Conservation (phyloP, 1,284 basidiomycete species). For the Fomitiporia mediterranea region DNA sequence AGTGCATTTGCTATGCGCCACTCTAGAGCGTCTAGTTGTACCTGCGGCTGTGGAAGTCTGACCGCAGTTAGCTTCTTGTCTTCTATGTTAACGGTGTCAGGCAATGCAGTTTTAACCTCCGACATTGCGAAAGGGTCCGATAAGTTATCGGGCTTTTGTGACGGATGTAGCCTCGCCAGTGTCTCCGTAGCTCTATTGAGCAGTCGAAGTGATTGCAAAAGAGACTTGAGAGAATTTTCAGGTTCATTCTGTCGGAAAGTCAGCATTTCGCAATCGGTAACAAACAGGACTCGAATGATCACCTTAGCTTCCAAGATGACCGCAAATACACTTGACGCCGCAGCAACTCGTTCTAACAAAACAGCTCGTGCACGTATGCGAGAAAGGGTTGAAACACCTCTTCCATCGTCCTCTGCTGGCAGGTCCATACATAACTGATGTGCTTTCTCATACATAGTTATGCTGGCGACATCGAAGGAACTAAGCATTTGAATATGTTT, state of each 20-base stretch:
- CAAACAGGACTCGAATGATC: slow-evolving; percentile 20
- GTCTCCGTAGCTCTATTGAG: slow-evolving; percentile 77
- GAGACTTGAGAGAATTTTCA: slow-evolving; percentile 50
- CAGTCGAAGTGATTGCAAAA: slow-evolving; percentile 71
- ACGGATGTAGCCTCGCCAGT: slow-evolving; percentile 54
- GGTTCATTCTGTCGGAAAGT: slow-evolving; percentile 55
- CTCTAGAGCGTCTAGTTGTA: slow-evolving; percentile 54
- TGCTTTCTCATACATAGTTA: slow-evolving; percentile 55
- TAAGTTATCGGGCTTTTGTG: slow-evolving; percentile 28
- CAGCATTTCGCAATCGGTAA: slow-evolving; percentile 1
- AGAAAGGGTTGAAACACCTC: slow-evolving; percentile 45
- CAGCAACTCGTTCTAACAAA: slow-evolving; percentile 62
- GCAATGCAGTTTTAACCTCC: slow-evolving; percentile 34
- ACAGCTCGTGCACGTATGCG: slow-evolving; percentile 55
- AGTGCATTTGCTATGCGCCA: slow-evolving; percentile 74
- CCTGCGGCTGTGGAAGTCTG: slow-evolving; percentile 28
- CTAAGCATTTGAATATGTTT: not conserved
- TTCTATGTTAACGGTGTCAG: slow-evolving; percentile 22
- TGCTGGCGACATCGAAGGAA: slow-evolving; percentile 33
- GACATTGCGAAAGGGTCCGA: slow-evolving; percentile 59
- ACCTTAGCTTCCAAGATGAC: slow-evolving; percentile 67
- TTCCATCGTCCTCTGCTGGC: slow-evolving; percentile 38
- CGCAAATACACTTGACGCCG: slow-evolving; percentile 65
- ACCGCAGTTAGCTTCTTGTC: slow-evolving; percentile 1
- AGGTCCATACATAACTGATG: slow-evolving; percentile 40